Evolutionary conservation across 257 asterid genomes (phyloP).

Genomic region (Solanum neorickii): DNA sequence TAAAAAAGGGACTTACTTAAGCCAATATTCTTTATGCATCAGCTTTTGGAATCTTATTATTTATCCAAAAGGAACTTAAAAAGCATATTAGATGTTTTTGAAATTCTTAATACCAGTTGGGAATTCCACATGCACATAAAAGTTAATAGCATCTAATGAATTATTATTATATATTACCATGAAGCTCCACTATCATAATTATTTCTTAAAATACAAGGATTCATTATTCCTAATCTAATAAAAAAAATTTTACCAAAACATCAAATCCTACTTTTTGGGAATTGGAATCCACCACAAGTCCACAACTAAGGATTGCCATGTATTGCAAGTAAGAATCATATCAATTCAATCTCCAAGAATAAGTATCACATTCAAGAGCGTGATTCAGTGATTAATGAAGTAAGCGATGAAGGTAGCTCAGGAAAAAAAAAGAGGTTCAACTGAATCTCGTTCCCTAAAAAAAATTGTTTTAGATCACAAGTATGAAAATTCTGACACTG

Average conservation of each 20-base stretch:
- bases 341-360: neutral
- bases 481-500: neutral
- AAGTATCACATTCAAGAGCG: neutral
- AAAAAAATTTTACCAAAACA: neutral
- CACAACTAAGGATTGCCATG: conserved; percentile 23
- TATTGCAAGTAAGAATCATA: conserved; percentile 13
- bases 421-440: neutral
- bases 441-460: neutral
- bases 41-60: neutral
- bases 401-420: neutral
- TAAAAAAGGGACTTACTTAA: neutral
- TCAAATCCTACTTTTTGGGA: conserved; percentile 8
- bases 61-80: neutral
- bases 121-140: neutral
- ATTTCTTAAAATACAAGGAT: conserved; percentile 38
- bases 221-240: conserved; percentile 19
- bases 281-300: conserved; percentile 8
- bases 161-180: neutral
- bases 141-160: neutral
- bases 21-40: neutral
- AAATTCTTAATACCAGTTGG: neutral
- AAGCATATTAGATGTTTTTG: neutral
- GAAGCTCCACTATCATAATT: conserved; percentile 14
- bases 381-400: neutral
- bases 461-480: neutral